Conservation (phyloP, 495 filamentous ascomycete genomes). For the Daldinia bambusicola region DNA sequence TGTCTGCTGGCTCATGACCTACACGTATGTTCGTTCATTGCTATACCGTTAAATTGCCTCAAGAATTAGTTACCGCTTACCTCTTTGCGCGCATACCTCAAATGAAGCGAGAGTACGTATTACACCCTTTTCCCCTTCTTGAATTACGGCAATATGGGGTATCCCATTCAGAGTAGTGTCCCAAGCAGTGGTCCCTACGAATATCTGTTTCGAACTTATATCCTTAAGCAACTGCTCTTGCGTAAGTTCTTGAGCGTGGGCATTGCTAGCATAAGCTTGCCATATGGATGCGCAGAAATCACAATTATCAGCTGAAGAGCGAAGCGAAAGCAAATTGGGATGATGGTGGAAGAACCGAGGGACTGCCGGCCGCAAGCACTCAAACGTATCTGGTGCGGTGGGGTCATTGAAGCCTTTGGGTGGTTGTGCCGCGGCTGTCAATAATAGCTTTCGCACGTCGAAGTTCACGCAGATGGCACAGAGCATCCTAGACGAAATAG, state of each 20-base stretch:
- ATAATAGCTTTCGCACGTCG: conserved; percentile 34
- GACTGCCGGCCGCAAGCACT: conserved; percentile 36
- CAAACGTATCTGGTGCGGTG: conserved; percentile 24
- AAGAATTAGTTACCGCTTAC: conserved; percentile 11
- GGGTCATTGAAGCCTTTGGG: conserved; percentile 26
- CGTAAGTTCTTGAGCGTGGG: conserved; percentile 32
- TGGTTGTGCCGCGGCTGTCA: conserved; percentile 32
- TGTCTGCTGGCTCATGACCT: conserved; percentile 37
- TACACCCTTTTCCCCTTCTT: conserved; percentile 22
- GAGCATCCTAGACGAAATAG: background rate
- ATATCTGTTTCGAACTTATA: conserved; percentile 29
- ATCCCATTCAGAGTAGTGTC: conserved; percentile 35
- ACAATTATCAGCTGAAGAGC: conserved; percentile 30
- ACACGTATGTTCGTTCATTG: conserved; percentile 16
- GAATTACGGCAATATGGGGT: conserved; percentile 38
- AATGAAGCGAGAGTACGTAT: conserved; percentile 33
- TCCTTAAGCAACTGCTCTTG: conserved; percentile 23
- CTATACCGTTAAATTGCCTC: background rate
- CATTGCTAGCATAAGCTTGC: conserved; percentile 29
- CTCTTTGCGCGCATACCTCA: conserved; percentile 42
- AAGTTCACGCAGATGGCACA: conserved; percentile 37
- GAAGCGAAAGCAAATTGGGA: conserved; percentile 28
- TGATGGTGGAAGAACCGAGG: conserved; percentile 38
- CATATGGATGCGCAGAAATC: conserved; percentile 40
- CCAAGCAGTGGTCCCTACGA: conserved; percentile 36